Evolutionary conservation across 768 basidiomycete species (phyloP), one percentile per base, ranked within the genome.

Genomic region (Leccinellum albellum): DNA sequence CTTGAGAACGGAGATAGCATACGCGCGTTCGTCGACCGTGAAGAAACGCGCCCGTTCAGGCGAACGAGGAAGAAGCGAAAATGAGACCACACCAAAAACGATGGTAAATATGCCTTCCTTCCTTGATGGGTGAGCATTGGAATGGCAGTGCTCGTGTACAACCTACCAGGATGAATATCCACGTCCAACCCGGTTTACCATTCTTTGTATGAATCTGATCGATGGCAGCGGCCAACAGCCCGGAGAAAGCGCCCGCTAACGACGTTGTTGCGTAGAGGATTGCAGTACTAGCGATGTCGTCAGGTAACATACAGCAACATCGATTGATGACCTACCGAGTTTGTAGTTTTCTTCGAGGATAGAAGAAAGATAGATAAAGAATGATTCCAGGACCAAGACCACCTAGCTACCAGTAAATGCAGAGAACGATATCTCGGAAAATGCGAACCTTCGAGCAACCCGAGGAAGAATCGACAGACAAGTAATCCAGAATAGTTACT

Each of bases 41-140:
- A 89, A 72, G 75, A 87, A 86, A 42, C 71, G 71, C 3, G 82
- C 78, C 14, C 72, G 69, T 6, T 60, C 64, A 4, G 82, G 79
- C 0, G 77, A 74, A 42, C 67, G 62, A 9, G 84, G 79, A 45
- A 84, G 72, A 40, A 86, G 54, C 61, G 78, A 73, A 73, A 77
- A 86, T 0, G 81, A 75, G 2, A 68, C 28, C 4, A 81, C 31
- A 7, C 87, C 89, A 58, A 86, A 82, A 3, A 80, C 48, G 55
- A 82, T 72, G 0, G 87, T 88, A 69, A 90, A 83, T 3, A 80
- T 70, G 1, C 88, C 88, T 69, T 89, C 82, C 70, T 75, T 35
- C 26, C 29, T 7, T 17, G 23, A 35, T 2, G 13, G 4, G 35
- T 63, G 14, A 58, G 47, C 21, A 15, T 35, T 35, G 3, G 45